Evolutionary conservation across 352 stramenopile species (phyloP), one percentile per base, ranked within the genome.

Genomic region (Phytopythium cucurbitacearum): DNA sequence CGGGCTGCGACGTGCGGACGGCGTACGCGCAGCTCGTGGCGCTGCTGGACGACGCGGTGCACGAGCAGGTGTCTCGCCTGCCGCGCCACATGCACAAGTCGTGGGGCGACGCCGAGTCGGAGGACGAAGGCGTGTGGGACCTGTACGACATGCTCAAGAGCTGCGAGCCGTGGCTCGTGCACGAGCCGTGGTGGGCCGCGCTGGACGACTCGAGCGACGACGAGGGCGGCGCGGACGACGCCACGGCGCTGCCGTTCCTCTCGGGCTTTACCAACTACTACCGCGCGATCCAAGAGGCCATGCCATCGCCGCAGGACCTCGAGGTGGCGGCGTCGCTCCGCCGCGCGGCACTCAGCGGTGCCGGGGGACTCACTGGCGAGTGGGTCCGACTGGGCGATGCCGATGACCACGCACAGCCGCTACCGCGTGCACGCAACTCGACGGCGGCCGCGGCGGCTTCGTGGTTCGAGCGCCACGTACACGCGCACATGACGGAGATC

Each of bases 121-220:
- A 71, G 40, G 64, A 75, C 36, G 73, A 77, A 12, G 40, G 38
- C 32, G 64, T 69, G 47, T 80, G 71, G 69, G 71, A 82, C 43
- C 42, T 85, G 42, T 85, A 85, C 46, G 71, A 77, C 21, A 66
- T 85, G 64, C 53, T 85, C 13, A 85, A 85, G 57, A 78, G 70
- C 45, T 77, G 69, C 11, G 73, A 85, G 55, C 56, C 71, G 16
- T 82, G 73, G 71, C 59, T 85, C 6, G 37, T 80, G 54, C 68
- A 74, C 13, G 73, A 85, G 45, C 63, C 69, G 7, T 85, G 73
- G 73, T 85, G 71, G 71, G 68, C 73, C 35, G 61, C 69, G 8
- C 67, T 73, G 21, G 73, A 81, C 41, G 71, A 82, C 39, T 69
- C 80, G 39, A 53, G 67, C 33, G 56, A 61, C 35, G 60, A 72